Conservation (phyloP, 306 rosid species). For the Acacia crassicarpa region DNA sequence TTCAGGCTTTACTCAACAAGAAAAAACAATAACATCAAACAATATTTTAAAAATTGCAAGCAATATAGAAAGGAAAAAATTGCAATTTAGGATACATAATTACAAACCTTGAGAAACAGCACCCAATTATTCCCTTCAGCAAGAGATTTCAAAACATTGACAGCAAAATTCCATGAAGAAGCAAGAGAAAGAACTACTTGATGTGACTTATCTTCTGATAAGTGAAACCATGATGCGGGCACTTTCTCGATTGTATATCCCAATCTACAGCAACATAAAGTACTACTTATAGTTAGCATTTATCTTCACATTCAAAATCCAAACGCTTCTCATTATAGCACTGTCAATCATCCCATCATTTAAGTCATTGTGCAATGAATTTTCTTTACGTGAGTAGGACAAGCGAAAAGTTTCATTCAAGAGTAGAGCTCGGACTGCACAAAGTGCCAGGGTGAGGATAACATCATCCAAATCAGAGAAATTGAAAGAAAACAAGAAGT, state of each 20-base stretch:
- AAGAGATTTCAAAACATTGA: constrained; percentile 63
- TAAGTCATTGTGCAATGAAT: background rate
- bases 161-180: constrained; percentile 72
- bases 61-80: background rate
- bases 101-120: constrained; percentile 67
- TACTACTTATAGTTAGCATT: constrained; percentile 24
- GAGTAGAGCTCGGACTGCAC: background rate
- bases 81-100: background rate
- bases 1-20: background rate
- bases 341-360: constrained; percentile 16
- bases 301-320: constrained; percentile 26
- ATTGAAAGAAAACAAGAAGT: background rate
- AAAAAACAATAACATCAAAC: background rate
- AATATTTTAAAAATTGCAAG: constrained; percentile 6
- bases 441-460: background rate
- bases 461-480: background rate
- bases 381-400: background rate
- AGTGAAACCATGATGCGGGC: constrained; percentile 65
- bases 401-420: background rate
- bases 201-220: constrained; percentile 71
- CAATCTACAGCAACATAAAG: constrained; percentile 53
- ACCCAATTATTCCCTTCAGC: constrained; percentile 66
- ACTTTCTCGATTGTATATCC: constrained; percentile 82
- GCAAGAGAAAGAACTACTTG: constrained; percentile 51
- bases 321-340: constrained; percentile 29